Percentiles rank a stretch among this genome's conserved stretches.
Evolutionary conservation across 2,329 filamentous ascomycete genomes (phyloP).

Genomic region (Chlorencoelia australis): DNA sequence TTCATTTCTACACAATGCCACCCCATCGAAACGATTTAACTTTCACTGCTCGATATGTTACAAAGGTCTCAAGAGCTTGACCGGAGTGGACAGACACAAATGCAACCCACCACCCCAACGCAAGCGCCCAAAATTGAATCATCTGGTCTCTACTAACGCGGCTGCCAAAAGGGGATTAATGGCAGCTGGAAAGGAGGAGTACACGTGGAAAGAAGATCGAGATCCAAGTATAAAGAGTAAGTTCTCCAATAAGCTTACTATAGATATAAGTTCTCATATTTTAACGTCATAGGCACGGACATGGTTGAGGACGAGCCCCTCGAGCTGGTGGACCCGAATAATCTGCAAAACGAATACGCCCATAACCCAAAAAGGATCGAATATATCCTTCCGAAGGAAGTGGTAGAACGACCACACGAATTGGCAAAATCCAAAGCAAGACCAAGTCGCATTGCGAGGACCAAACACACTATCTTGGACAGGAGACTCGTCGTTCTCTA

Average conservation of each 20-base stretch:
- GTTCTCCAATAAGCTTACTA: not conserved
- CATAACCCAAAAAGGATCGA: not conserved
- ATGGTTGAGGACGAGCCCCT: not conserved
- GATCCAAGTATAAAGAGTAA: not conserved
- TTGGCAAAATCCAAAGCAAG: too few relatives aligned
- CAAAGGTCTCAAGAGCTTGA: not conserved
- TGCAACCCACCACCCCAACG: not conserved
- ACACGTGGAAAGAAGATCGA: not conserved
- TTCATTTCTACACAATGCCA: too few relatives aligned
- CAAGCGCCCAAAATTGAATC: not conserved
- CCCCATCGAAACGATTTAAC: not conserved
- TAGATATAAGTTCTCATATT: not conserved
- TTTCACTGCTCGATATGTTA: not conserved
- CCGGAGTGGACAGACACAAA: not conserved
- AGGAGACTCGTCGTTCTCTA: too few relatives aligned
- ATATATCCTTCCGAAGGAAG: too few relatives aligned
- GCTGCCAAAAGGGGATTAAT: not conserved
- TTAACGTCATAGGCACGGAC: not conserved
- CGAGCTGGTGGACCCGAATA: not conserved
- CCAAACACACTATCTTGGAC: too few relatives aligned
- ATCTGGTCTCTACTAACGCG: not conserved
- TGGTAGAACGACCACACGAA: too few relatives aligned
- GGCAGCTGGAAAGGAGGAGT: not conserved
- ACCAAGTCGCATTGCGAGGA: too few relatives aligned
- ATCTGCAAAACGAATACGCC: not conserved